Base-by-base conservation (phyloP, 2,329 filamentous ascomycete genomes). In the Sclerotinia glacialis region DNA sequence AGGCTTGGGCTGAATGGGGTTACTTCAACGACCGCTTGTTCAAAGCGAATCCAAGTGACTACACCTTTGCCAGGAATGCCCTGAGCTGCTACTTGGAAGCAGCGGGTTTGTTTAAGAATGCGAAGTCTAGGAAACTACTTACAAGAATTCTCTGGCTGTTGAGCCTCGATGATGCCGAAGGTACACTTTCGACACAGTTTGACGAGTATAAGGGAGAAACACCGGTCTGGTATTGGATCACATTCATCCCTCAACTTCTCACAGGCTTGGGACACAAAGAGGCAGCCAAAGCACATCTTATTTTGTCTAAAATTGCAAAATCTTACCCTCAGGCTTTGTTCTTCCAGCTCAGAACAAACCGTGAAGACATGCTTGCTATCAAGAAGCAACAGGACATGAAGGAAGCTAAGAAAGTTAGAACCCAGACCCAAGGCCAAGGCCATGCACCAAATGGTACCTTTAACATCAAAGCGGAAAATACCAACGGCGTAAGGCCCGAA, bases 221-320 rank as follows among this genome's bases (percentile, higher is more conserved):
- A 2, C 93, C 93, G 0, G 92, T 96, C 16, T 99, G 95, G 95
- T 99, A 98, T 80, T 99, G 95, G 95, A 97, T 98, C 72, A 98
- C 94, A 0, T 99, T 96, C 77, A 98, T 99, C 70, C 95, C 95
- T 23, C 95, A 99, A 78, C 84, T 99, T 52, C 86, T 99, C 42
- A 94, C 92, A 53, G 95, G 94, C 63, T 83, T 99, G 61, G 92
- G 91, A 2, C 89, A 97, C 75, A 93, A 94, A 73, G 96, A 99
- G 78, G 94, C 93, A 16, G 87, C 88, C 5, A 89, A 96, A 58
- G 91, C 94, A 54, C 90, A 95, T 76, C 86, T 87, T 61, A 92
- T 99, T 60, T 84, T 99, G 23, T 85, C 92, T 31, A 96, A 95
- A 81, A 92, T 99, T 75, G 95, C 95, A 63, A 97, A 97, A 80